Conservation (phyloP, 2,329 filamentous ascomycete species). For the Fusarium sp. region DNA sequence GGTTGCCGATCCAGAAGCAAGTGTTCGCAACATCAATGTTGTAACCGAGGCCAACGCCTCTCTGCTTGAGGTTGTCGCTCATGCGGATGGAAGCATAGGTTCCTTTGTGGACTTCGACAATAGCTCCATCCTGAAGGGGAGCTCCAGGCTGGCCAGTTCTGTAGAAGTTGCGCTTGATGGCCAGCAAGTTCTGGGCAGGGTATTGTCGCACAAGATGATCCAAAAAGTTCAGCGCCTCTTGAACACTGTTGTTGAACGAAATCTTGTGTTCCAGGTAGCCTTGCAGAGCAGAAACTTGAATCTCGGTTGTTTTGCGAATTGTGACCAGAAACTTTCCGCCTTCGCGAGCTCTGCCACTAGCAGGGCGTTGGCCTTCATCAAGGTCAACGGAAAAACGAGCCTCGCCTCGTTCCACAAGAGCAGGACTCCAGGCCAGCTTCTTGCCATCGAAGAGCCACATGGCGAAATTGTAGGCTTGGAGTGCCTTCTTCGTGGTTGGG, state of each 20-base stretch:
- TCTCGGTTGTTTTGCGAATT: constrained; percentile 73
- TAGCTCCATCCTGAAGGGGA: constrained; percentile 66
- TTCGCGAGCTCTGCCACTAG: constrained; percentile 49
- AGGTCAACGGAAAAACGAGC: constrained; percentile 75
- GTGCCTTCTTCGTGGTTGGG: constrained; percentile 65
- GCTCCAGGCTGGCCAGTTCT: constrained; percentile 61
- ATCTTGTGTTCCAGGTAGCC: constrained; percentile 73
- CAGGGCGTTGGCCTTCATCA: constrained; percentile 71
- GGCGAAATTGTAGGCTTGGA: constrained; percentile 60
- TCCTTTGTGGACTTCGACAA: constrained; percentile 86
- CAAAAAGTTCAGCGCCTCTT: constrained; percentile 89
- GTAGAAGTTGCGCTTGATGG: constrained; percentile 89
- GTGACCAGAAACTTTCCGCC: constrained; percentile 69
- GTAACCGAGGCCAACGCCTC: constrained; percentile 75
- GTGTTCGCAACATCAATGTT: constrained; percentile 95
- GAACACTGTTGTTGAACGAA: constrained; percentile 73
- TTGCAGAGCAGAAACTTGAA: constrained; percentile 75
- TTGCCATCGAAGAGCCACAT: constrained; percentile 84
- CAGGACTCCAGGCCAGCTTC: constrained; percentile 81
- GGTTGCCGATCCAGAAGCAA: constrained; percentile 77
- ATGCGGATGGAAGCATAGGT: constrained; percentile 88
- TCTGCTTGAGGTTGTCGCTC: constrained; percentile 65
- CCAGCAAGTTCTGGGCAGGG: constrained; percentile 75
- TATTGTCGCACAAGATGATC: constrained; percentile 88
- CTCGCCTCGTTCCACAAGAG: constrained; percentile 59